Base-by-base conservation (phyloP, 2,329 filamentous ascomycete species). In the Parastagonospora nodorum region DNA sequence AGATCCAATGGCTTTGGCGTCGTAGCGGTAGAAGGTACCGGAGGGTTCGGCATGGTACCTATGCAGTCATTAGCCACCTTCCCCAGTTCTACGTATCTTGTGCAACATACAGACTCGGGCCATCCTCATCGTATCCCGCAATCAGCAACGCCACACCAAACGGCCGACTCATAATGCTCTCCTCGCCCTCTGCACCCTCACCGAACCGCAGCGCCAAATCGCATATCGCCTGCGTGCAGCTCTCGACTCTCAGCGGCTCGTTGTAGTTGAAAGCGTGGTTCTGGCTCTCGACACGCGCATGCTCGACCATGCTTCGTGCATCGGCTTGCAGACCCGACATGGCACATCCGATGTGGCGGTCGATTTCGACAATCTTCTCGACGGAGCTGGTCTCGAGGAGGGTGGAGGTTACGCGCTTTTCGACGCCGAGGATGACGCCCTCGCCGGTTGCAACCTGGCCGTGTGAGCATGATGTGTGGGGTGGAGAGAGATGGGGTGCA, bases 291-390 rank as follows among this genome's bases (percentile, higher is more conserved):
- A 99, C 93, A 67, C 93, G 91, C 67, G 94, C 94, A 78, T 99
- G 94, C 82, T 99, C 94, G 60, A 99, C 86, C 89, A 99, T 96
- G 78, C 89, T 94, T 72, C 94, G 89, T 58, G 94, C 94, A 76
- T 99, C 94, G 69, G 94, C 94, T 82, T 99, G 94, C 60, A 99
- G 85, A 40, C 94, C 94, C 32, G 89, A 94, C 92, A 99, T 99
- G 79, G 94, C 94, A 79, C 94, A 97, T 70, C 94, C 94, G 68
- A 99, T 97, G 81, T 99, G 94, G 74, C 90, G 87, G 81, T 99
- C 94, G 75, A 99, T 97, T 77, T 99, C 94, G 76, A 99, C 93
- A 69, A 99, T 97, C 86, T 99, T 99, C 79, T 99, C 94, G 69
- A 99, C 94, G 35, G 92, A 97, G 40, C 90, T 96, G 29, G 94